Conservation (phyloP, 2,329 filamentous ascomycete species). For the Coniochaeta sp. region DNA sequence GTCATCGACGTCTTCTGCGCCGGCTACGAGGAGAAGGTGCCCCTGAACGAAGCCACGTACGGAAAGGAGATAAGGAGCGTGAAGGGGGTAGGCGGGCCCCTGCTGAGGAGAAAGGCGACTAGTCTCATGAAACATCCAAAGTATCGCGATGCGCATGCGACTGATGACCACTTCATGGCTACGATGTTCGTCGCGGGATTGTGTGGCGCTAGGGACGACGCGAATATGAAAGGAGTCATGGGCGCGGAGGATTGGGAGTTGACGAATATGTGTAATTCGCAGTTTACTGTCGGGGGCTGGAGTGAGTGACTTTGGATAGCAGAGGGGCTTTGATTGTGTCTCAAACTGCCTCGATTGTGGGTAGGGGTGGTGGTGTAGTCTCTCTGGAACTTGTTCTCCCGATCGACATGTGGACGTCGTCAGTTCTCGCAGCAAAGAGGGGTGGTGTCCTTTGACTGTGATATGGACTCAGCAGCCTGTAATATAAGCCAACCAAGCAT, state of each 20-base stretch:
- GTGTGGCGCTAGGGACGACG: slow-evolving; percentile 38
- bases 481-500: too few species aligned
- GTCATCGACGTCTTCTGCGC: slow-evolving; percentile 9
- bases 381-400: not conserved
- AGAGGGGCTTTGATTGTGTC: not conserved
- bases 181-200: slow-evolving; percentile 55
- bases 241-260: slow-evolving; percentile 60
- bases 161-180: slow-evolving; percentile 64
- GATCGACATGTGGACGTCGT: not conserved
- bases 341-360: not conserved
- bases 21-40: not conserved
- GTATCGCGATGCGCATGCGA: slow-evolving; percentile 59
- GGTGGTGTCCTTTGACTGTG: not conserved
- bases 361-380: not conserved
- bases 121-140: slow-evolving; percentile 61
- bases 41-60: slow-evolving; percentile 6
- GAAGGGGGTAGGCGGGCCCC: slow-evolving; percentile 33
- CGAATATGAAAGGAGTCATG: slow-evolving; percentile 30
- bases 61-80: slow-evolving; percentile 8
- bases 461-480: too few species aligned
- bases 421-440: not conserved
- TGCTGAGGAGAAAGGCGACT: slow-evolving; percentile 45
- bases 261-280: slow-evolving; percentile 56
- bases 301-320: not conserved
- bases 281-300: slow-evolving; percentile 45